Evolutionary conservation across 495 filamentous ascomycete species (phyloP).

Genomic region (Cladorrhinum samala): DNA sequence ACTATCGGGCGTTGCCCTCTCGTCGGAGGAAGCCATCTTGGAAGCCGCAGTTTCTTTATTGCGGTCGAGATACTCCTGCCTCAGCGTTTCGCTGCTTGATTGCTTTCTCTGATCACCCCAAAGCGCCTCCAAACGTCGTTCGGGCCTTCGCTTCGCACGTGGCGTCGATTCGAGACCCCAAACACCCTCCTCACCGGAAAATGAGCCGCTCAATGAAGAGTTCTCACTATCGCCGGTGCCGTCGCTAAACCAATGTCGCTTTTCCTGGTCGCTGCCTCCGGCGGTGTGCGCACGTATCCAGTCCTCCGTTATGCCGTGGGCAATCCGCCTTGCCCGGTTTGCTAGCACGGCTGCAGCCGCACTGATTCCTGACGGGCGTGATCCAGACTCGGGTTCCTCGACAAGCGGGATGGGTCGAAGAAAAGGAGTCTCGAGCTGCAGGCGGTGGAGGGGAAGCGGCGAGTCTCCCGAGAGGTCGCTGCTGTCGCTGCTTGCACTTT

Average conservation of each 20-base stretch:
- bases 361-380: slow-evolving; percentile 39
- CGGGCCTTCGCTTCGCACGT: slow-evolving; percentile 20
- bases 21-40: slow-evolving; percentile 36
- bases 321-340: slow-evolving; percentile 46
- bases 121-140: slow-evolving; percentile 33
- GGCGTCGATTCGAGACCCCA: slow-evolving; percentile 38
- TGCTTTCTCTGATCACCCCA: slow-evolving; percentile 40
- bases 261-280: slow-evolving; percentile 54
- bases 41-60: slow-evolving; percentile 19
- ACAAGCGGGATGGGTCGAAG: slow-evolving; percentile 42
- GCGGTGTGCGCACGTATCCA: slow-evolving; percentile 72
- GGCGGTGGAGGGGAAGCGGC: slow-evolving; percentile 46
- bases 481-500: slow-evolving; percentile 47
- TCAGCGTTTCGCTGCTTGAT: slow-evolving; percentile 60
- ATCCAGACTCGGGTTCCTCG: slow-evolving; percentile 28
- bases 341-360: slow-evolving; percentile 48
- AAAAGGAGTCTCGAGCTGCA: slow-evolving; percentile 48
- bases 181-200: slow-evolving; percentile 39
- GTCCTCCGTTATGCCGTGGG: slow-evolving; percentile 64
- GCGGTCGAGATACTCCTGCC: slow-evolving; percentile 51
- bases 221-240: slow-evolving; percentile 57
- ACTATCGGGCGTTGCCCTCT: slow-evolving; percentile 26
- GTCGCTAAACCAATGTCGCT: slow-evolving; percentile 70
- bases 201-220: slow-evolving; percentile 57
- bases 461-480: slow-evolving; percentile 48